These are phyloP conservation scores for Cryomyces minteri DNA, from an alignment of 495 filamentous ascomycete genomes.

Conservation along the genomic window DNA sequence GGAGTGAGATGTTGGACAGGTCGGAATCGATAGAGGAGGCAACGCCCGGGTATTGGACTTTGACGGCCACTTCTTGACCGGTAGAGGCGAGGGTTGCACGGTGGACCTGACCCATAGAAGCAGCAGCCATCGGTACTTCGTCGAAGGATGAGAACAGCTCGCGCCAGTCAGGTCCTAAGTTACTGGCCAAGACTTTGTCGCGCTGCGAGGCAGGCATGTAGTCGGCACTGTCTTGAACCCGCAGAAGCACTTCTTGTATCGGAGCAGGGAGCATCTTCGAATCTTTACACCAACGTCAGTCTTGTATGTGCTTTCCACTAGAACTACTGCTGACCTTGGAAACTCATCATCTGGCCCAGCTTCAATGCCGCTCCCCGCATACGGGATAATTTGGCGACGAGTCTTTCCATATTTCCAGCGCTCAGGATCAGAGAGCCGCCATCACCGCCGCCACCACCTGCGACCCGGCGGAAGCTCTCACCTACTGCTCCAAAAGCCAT, in stretches of 20 bases:
- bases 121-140: conserved; percentile 83
- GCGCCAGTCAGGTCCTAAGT: conserved; percentile 74
- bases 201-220: conserved; percentile 95
- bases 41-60: conserved; percentile 96
- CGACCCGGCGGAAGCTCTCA: conserved; percentile 59
- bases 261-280: conserved; percentile 82
- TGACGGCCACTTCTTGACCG: conserved; percentile 68
- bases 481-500: conserved; percentile 90
- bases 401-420: conserved; percentile 71
- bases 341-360: conserved; percentile 90
- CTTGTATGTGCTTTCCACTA: neutral
- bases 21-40: conserved; percentile 94
- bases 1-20: conserved; percentile 74
- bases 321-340: conserved; percentile 43
- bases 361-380: conserved; percentile 99
- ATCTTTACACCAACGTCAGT: conserved; percentile 28
- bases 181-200: conserved; percentile 56
- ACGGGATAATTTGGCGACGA: conserved; percentile 78
- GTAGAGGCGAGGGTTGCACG: conserved; percentile 60
- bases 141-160: conserved; percentile 69
- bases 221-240: conserved; percentile 91
- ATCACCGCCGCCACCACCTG: conserved; percentile 28
- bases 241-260: conserved; percentile 72
- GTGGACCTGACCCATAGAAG: conserved; percentile 97
- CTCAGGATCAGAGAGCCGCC: conserved; percentile 74